A percentile compares a stretch with the other conserved stretches of the same genome.
phyloP scores from a whole-genome alignment of 73 alveolate species.

The Tetrahymena borealis region DNA sequence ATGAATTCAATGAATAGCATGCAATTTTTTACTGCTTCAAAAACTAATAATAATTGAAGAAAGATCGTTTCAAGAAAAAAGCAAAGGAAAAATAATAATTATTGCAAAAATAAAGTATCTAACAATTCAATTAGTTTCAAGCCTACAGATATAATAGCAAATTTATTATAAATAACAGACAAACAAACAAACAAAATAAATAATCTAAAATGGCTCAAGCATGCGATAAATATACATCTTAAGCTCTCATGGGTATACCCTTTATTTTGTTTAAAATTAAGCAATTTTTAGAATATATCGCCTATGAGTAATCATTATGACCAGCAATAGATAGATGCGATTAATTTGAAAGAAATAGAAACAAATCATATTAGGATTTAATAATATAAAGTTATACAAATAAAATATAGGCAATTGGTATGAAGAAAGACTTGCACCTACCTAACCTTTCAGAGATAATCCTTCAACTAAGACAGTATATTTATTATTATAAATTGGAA shows the following conservation, averaged over 20 bases:
- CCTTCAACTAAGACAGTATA: neutral
- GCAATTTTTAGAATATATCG: no score
- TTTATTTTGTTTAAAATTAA: neutral
- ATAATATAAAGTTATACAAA: neutral
- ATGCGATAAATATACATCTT: neutral
- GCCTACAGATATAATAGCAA: neutral
- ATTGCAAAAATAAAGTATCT: neutral
- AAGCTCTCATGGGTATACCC: neutral
- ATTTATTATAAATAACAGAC: no score
- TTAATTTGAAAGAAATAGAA: no score
- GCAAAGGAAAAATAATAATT: neutral
- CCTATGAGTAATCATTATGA: no score
- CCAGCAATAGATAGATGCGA: no score
- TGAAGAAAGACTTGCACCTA: neutral
- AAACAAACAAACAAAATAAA: no score
- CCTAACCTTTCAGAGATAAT: neutral
- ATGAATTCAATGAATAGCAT: neutral
- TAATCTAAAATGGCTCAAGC: constrained; percentile 1
- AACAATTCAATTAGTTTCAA: neutral
- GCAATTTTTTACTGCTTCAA: neutral
- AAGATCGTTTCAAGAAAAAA: neutral
- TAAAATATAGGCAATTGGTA: neutral
- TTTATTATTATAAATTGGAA: neutral
- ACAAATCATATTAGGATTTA: no score
- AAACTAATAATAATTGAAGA: neutral